Percentiles rank a stretch among this genome's conserved stretches.
These are phyloP conservation scores for Ilyonectria robusta DNA, from an alignment of 2,329 filamentous ascomycete species.

Conservation along the genomic window DNA sequence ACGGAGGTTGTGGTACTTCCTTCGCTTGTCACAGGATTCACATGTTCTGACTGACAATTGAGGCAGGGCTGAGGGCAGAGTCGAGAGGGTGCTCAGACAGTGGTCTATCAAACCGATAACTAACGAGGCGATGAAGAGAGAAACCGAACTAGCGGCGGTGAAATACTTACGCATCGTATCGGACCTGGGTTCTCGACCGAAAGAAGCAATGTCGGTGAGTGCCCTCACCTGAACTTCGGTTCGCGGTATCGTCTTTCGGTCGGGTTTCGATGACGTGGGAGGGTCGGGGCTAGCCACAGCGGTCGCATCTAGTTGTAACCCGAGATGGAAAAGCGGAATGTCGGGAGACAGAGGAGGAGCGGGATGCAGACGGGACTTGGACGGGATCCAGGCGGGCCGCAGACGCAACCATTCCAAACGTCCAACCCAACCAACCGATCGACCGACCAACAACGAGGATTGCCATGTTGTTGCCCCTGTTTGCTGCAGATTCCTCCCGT, in stretches of 20 bases:
- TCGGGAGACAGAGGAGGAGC: not conserved
- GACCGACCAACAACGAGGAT: slow-evolving; percentile 17
- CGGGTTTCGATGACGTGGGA: slow-evolving; percentile 22
- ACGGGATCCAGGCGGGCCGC: slow-evolving; percentile 13
- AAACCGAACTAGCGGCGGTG: not conserved
- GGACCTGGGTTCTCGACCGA: slow-evolving; percentile 21
- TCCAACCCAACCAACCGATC: slow-evolving; percentile 18
- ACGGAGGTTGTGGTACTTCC: not conserved
- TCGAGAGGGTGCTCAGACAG: not conserved
- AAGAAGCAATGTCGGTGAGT: slow-evolving; percentile 22
- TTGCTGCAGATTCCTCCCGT: slow-evolving; percentile 23
- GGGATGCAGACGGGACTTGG: slow-evolving; percentile 9
- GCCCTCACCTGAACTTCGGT: not conserved
- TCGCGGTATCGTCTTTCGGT: slow-evolving; percentile 15
- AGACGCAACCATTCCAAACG: slow-evolving; percentile 1
- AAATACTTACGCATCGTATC: not conserved
- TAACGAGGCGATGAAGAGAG: not conserved
- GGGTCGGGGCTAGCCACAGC: not conserved
- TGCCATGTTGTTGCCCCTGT: slow-evolving; percentile 8
- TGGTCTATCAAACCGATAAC: not conserved
- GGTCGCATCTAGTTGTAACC: not conserved
- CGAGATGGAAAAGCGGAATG: not conserved
- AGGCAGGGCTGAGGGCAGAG: not conserved
- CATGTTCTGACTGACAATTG: not conserved
- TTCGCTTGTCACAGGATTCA: not conserved